Evolutionary conservation across 129 eudicot genomes (phyloP), one percentile per base, ranked within the genome.

Genomic region (Flaveria linearis): DNA sequence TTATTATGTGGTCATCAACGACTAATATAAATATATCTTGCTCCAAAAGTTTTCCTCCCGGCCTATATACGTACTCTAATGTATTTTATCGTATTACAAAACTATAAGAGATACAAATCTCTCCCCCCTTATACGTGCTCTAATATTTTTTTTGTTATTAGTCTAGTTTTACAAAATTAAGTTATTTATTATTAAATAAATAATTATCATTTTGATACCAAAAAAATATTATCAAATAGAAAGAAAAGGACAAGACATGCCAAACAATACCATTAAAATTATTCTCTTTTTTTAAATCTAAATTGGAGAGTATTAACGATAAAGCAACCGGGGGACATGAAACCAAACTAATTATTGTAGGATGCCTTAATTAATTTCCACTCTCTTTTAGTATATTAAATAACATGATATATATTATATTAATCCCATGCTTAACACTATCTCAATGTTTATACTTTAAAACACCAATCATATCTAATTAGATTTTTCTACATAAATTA

Each of bases 251-350:
- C 62, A 64, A 64, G 64, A 64, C 80, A 36, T 64, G 71, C 65
- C 79, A 62, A 75, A 62, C 62, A n/a, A 47, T 15, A 63, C 49
- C 58, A 17, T 75, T 18, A 9, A 12, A 18, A 36, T 73, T 56
- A 57, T 20, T 18, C 39, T 17, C 56, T 45, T 39, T 28, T 11
- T 28, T 56, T 56, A 17, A 50, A 10, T 30, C 25, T 2, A 11
- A 22, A 20, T 16, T 17, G 18, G 42, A n/a, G 4, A 76, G 36
- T 25, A 76, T 12, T 49, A 26, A 10, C 30, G 53, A 64, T 55
- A 26, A 76, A 63, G 80, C 80, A 64, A 47, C 28, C 41, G 51
- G 64, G 65, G 62, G 79, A 43, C 55, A 68, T 68, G 63, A 64
- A 76, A 76, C 22, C 33, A 52, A 28, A 63, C 80, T 22, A 43